phyloP scores from a whole-genome alignment of 805 yeast species.

The Cyberlindnera nakhonratchasimensis region DNA sequence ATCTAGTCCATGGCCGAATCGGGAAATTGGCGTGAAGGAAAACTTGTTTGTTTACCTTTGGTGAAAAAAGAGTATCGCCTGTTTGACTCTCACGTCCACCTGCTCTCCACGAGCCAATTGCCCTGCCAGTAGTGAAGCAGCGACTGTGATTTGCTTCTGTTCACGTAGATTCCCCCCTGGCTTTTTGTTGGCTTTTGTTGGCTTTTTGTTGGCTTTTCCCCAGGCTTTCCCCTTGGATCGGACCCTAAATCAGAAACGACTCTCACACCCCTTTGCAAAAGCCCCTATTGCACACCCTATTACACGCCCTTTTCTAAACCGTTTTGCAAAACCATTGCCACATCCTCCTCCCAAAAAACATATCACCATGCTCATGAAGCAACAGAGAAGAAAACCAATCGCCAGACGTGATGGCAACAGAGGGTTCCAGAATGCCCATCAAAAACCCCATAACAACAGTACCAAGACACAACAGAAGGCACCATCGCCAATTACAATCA shows the following conservation, averaged over 20 bases:
- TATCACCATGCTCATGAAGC: conserved; percentile 4
- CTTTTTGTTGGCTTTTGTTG: background rate
- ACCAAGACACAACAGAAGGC: conserved; percentile 3
- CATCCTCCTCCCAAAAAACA: background rate
- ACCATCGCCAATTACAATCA: conserved; percentile 3
- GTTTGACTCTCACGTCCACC: too few relatives aligned
- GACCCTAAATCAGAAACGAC: too few relatives aligned
- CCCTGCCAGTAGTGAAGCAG: too few relatives aligned
- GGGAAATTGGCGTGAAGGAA: background rate
- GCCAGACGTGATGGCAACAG: conserved; percentile 1
- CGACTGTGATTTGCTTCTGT: too few relatives aligned
- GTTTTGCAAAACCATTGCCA: too few relatives aligned
- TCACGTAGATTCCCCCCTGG: too few relatives aligned
- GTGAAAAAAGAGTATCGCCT: background rate
- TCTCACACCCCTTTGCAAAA: too few relatives aligned
- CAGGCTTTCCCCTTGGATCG: background rate
- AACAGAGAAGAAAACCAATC: conserved; percentile 11
- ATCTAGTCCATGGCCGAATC: background rate
- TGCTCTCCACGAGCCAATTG: background rate
- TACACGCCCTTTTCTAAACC: background rate
- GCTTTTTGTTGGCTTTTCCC: background rate
- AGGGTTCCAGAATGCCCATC: conserved; percentile 1
- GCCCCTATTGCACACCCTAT: background rate
- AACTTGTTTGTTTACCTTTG: conserved; percentile 5
- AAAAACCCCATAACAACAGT: conserved; percentile 4